Percentiles rank a stretch among this genome's conserved stretches.
Conservation (phyloP, 2,329 filamentous ascomycete genomes). For the Elsinoe necatrix region DNA sequence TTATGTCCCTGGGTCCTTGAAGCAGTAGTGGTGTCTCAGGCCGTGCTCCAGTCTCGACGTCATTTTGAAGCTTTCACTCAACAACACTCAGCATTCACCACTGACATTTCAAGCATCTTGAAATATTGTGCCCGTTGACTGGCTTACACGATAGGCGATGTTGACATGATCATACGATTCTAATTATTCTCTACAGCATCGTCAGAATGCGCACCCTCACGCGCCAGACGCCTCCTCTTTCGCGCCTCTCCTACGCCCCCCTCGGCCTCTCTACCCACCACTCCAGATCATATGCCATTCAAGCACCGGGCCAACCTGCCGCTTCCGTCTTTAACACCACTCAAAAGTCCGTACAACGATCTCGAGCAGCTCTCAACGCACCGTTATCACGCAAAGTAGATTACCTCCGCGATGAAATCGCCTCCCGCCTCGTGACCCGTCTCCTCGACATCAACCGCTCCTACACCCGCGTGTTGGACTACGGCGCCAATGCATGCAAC, state of each 20-base stretch:
- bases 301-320: conserved; percentile 65
- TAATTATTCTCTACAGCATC: not conserved
- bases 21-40: too few relatives aligned
- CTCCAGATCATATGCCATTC: conserved; percentile 56
- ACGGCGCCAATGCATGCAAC: conserved; percentile 93
- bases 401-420: conserved; percentile 90
- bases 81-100: not conserved
- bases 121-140: not conserved
- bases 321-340: conserved; percentile 86
- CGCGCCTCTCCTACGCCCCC: not conserved
- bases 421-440: conserved; percentile 72
- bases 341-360: conserved; percentile 84
- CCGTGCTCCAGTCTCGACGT: conserved; percentile 1
- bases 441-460: conserved; percentile 86
- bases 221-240: not conserved
- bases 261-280: not conserved
- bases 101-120: too few relatives aligned
- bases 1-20: too few relatives aligned
- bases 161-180: not conserved
- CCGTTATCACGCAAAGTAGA: conserved; percentile 72
- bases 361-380: conserved; percentile 65
- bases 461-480: conserved; percentile 77
- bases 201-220: not conserved
- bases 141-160: not conserved
- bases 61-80: conserved; percentile 12